Evolutionary conservation across 345 rosid species (phyloP), one percentile per base, ranked within the genome.

Genomic region (Eucalyptus grandis): DNA sequence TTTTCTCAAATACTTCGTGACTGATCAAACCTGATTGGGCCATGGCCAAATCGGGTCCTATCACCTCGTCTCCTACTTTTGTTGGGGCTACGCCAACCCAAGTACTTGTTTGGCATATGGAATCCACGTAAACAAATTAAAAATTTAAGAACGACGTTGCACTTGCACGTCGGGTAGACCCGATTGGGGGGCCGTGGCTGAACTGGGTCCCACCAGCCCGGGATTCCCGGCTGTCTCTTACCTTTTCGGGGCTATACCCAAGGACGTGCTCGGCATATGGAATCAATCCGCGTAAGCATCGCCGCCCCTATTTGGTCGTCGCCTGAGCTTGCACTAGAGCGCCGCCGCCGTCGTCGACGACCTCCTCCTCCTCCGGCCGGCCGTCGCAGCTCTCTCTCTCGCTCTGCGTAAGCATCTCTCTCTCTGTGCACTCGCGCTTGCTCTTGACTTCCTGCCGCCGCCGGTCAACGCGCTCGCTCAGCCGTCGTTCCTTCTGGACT

Each of bases 21-120:
- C 0, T 3, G 4, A 16, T 3, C 8, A 50, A 1, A 6, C 19
- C 16, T 0, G 19, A 15, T 16, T 6, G 54, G 2, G 4, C 21
- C 54, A 51, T 51, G 54, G 21, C 21, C 53, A 50, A 50, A 15
- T 15, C 19, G 19, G 51, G 53, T 50, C 19, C 19, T 50, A 50
- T 15, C 3, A 1, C 21, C 21, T 16, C 21, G 4, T 51, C 54
- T 51, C 8, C 54, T 51, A 51, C 54, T 51, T 51, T 51, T 16
- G 7, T 51, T 0, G 54, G 1, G 54, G 54, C 54, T 16, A 51
- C 7, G 19, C 9, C 54, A 51, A 51, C 21, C 54, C 54, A 51
- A 51, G 54, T 4, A 51, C 9, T 16, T 51, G 4, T 2, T 51
- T 16, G 21, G 54, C 54, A 51, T 51, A 51, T 16, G 54, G 8